Percentiles rank a stretch among this genome's conserved stretches.
These are phyloP conservation scores for Gaultheria prostrata DNA, from an alignment of 148 eudicot species.

Conservation along the genomic window DNA sequence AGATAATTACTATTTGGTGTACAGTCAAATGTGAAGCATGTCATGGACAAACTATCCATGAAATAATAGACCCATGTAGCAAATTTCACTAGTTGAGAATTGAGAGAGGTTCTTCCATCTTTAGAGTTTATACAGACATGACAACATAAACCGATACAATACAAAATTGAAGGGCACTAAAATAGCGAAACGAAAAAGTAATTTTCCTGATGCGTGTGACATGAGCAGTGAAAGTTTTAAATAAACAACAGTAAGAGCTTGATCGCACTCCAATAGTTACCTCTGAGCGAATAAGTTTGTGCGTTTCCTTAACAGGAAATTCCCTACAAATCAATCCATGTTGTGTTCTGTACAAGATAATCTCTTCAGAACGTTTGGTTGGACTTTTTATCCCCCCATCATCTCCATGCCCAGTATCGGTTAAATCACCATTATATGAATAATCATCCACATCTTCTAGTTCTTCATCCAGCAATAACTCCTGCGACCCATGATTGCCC, in stretches of 20 bases:
- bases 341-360: conserved; percentile 51
- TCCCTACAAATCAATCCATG: conserved; percentile 81
- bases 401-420: conserved; percentile 57
- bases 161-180: neutral
- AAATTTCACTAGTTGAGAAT: neutral
- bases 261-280: conserved; percentile 30
- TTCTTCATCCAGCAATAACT: conserved; percentile 50
- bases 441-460: conserved; percentile 47
- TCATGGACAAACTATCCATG: neutral
- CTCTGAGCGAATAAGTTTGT: conserved; percentile 73
- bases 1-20: neutral
- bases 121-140: neutral
- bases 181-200: neutral
- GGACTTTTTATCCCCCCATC: conserved; percentile 48
- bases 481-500: conserved; percentile 45
- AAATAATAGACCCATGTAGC: neutral
- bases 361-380: conserved; percentile 71
- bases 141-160: neutral
- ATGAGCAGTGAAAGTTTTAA: neutral
- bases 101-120: neutral
- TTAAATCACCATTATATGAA: conserved; percentile 43
- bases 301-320: conserved; percentile 76
- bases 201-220: neutral
- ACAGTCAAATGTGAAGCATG: neutral
- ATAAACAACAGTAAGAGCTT: neutral